A percentile compares a stretch with the other conserved stretches of the same genome.
Evolutionary conservation across 2,329 filamentous ascomycete genomes (phyloP).

Genomic region (Hirsutella thompsonii): DNA sequence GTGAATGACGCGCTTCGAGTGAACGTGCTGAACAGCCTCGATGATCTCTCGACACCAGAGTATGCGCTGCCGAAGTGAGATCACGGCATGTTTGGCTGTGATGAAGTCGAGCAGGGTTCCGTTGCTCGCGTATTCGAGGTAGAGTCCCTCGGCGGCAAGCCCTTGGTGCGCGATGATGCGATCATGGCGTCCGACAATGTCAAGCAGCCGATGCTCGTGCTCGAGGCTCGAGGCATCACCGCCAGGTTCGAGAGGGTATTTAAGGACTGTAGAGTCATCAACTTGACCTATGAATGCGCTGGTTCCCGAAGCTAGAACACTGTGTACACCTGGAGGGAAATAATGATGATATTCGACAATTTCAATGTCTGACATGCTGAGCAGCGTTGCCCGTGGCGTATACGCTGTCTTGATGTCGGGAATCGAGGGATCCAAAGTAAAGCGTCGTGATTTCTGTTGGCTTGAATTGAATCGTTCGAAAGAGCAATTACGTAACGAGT

Average conservation of each 20-base stretch:
- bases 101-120: conserved; percentile 6
- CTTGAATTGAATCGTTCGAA: no score
- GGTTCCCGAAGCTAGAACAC: conserved; percentile 3
- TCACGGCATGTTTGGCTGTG: not conserved
- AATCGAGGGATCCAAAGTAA: no score
- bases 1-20: conserved; percentile 5
- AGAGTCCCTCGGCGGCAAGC: conserved; percentile 5
- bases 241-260: conserved; percentile 8
- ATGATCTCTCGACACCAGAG: conserved; percentile 2
- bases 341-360: conserved; percentile 3
- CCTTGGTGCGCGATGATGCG: conserved; percentile 6
- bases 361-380: not conserved
- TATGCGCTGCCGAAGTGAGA: conserved; percentile 2
- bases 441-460: no score
- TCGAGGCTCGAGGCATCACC: conserved; percentile 7
- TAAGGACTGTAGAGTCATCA: conserved; percentile 9
- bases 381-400: not conserved
- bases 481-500: no score
- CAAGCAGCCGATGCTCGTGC: conserved; percentile 5
- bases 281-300: conserved; percentile 10
- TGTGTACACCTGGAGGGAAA: conserved; percentile 2
- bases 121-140: conserved; percentile 8
- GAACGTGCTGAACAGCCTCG: conserved; percentile 3
- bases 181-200: conserved; percentile 5
- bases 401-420: no score